Conservation (phyloP, 345 rosid genomes). For the Angophora floribunda region DNA sequence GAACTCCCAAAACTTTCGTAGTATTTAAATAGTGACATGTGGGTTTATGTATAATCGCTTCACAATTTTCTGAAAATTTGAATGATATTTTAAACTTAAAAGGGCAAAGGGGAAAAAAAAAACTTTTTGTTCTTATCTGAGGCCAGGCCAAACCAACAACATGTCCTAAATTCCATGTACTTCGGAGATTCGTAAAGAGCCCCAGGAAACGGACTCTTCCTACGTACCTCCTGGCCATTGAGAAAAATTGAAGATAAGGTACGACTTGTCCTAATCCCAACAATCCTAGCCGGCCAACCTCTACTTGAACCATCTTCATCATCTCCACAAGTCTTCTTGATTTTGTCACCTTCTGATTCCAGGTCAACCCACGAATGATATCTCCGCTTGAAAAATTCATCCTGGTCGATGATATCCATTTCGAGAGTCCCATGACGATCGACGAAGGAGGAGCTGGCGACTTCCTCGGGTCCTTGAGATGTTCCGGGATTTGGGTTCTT, state of each 20-base stretch:
- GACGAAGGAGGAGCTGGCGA: conserved; percentile 4
- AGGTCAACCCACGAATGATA: neutral
- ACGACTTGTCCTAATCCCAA: neutral
- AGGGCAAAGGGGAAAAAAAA: neutral
- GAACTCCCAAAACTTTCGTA: neutral
- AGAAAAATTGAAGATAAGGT: neutral
- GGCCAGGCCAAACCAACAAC: neutral
- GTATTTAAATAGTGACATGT: neutral
- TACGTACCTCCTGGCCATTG: neutral
- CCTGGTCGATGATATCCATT: neutral
- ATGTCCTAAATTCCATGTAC: neutral
- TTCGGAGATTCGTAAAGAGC: neutral
- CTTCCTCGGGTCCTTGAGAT: conserved; percentile 4
- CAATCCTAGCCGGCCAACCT: neutral
- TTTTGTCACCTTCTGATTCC: neutral
- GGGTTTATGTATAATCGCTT: neutral
- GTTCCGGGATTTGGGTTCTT: neutral
- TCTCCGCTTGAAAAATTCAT: neutral
- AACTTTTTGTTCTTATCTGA: neutral
- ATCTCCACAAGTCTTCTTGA: neutral
- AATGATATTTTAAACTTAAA: neutral
- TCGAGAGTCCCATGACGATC: neutral
- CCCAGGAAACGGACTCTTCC: neutral
- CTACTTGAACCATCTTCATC: neutral
- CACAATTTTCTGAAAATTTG: neutral